Evolutionary conservation across 495 filamentous ascomycete genomes (phyloP), one percentile per base, ranked within the genome.

Genomic region (Cladorrhinum samala): DNA sequence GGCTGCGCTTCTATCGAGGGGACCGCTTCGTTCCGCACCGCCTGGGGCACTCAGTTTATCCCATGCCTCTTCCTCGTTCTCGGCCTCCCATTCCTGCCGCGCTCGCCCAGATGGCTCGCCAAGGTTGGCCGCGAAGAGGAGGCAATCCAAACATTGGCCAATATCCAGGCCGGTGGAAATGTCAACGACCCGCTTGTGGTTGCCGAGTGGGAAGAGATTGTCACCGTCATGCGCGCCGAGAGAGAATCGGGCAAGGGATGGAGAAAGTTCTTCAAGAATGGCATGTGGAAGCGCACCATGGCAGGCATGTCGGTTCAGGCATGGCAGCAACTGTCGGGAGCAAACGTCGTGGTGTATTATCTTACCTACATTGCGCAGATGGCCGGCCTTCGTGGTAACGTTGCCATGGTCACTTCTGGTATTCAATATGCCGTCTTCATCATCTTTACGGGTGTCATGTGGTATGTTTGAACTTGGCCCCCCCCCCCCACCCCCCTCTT

Each of bases 371-470:
- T 89, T 42, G 87, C 88, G 56, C 59, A 80, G 43, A 89, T 89
- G 85, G 80, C 81, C 1, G 72, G 77, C 46, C 71, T 84, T 3
- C 68, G 70, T 9, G 85, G 84, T 27, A 80, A 89, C 66, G 73
- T 83, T 45, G 82, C 80, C 49, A 72, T 89, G 38, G 78, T 84
- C 57, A 84, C 82, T 0, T 85, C 84, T 1, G 81, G 81, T 11
- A 78, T 89, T 43, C 86, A 89, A 63, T 89, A 89, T 63, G 86
- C 85, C 6, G 73, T 89, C 16, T 88, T 89, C 70, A 82, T 89
- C 54, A 72, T 87, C 56, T 85, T 84, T 38, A 88, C 85, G 1
- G 72, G 77, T 8, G 59, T 82, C 48, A 83, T 83, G 60, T 86
- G 62, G 58, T 58, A 55, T 11, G 48, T 59, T 21, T 21, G 20